Percentiles rank a stretch among this genome's conserved stretches.
Evolutionary conservation across 805 yeast genomes (phyloP).

Genomic region (Pichia membranifaciens): DNA sequence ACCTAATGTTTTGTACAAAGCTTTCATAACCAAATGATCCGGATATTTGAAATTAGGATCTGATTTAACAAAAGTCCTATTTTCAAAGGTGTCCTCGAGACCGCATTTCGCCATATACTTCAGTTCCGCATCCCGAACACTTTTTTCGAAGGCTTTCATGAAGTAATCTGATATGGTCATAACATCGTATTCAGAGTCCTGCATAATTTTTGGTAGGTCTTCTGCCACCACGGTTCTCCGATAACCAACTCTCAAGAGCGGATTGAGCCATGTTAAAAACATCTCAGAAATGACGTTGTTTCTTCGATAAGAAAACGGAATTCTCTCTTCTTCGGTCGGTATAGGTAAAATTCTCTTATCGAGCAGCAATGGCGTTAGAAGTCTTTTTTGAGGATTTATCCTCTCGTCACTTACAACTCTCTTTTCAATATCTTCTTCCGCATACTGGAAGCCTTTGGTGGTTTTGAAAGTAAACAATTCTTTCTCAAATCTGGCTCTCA

Average conservation of each 20-base stretch:
- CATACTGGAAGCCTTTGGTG: conserved; percentile 2
- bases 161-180: conserved; percentile 36
- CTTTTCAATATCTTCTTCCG: conserved; percentile 16
- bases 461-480: conserved; percentile 5
- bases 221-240: conserved; percentile 61
- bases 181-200: conserved; percentile 33
- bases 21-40: conserved; percentile 37
- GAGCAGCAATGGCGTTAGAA: conserved; percentile 30
- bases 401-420: conserved; percentile 17
- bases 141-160: conserved; percentile 27
- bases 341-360: conserved; percentile 42
- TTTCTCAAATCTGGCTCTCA: neutral
- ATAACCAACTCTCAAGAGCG: conserved; percentile 61
- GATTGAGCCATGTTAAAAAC: conserved; percentile 64
- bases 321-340: conserved; percentile 47
- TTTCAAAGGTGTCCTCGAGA: conserved; percentile 30
- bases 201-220: conserved; percentile 49
- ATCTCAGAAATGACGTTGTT: conserved; percentile 37
- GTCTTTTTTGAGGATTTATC: conserved; percentile 29
- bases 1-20: conserved; percentile 46
- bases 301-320: conserved; percentile 36
- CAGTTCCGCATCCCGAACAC: conserved; percentile 28
- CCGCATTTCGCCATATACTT: conserved; percentile 31
- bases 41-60: conserved; percentile 40
- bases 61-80: conserved; percentile 27